Evolutionary conservation across 257 asterid genomes (phyloP).

Genomic region (Solanum commersonii): DNA sequence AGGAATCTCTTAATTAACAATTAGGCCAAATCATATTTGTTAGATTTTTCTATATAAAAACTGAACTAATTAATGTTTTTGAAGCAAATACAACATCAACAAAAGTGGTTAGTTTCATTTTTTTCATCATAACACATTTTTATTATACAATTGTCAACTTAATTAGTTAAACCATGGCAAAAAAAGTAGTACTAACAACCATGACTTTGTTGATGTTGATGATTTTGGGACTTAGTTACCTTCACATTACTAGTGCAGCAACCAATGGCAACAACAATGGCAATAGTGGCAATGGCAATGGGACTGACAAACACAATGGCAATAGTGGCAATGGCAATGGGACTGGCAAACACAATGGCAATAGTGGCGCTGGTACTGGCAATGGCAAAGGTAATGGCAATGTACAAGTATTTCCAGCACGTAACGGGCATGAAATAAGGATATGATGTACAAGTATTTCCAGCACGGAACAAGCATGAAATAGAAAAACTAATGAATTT

Average conservation of each 20-base stretch:
- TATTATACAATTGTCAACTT: neutral
- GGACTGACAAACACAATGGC: no score
- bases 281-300: no score
- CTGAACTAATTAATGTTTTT: neutral
- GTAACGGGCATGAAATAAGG: neutral
- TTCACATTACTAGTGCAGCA: neutral
- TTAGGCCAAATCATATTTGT: neutral
- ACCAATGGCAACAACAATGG: neutral
- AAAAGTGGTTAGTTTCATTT: neutral
- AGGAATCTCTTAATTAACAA: neutral
- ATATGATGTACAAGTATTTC: neutral
- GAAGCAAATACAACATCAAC: neutral
- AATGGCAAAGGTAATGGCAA: neutral
- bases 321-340: no score
- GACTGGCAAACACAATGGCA: neutral
- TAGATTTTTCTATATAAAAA: neutral
- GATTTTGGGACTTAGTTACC: neutral
- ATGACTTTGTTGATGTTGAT: neutral
- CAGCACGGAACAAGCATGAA: neutral
- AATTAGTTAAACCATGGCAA: neutral
- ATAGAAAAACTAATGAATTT: neutral
- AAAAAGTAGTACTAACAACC: no score
- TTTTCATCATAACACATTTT: neutral
- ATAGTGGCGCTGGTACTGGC: neutral
- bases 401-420: neutral